Percentiles rank a stretch among this genome's conserved stretches.
Conservation (phyloP, 805 yeast species). For the Pichia ethanolica region DNA sequence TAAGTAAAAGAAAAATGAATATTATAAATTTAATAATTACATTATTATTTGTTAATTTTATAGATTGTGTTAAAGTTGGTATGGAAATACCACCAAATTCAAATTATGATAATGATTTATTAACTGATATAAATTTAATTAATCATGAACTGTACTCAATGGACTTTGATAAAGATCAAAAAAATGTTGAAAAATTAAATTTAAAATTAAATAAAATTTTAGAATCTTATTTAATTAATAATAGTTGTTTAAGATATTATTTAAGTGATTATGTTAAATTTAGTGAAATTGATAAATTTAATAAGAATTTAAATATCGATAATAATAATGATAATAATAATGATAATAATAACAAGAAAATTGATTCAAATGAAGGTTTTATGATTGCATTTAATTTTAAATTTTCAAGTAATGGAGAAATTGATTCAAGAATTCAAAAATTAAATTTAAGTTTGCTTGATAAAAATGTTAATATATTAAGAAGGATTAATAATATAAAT, state of each 20-base stretch:
- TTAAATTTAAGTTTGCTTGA: constrained; percentile 25
- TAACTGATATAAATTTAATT: constrained; percentile 2
- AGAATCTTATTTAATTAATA: constrained; percentile 6
- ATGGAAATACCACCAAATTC: constrained; percentile 3
- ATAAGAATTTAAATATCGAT: background rate
- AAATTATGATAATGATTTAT: background rate
- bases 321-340: too few relatives aligned
- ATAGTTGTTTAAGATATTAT: constrained; percentile 14
- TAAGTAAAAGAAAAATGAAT: background rate
- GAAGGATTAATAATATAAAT: constrained; percentile 20
- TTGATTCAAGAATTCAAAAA: constrained; percentile 17
- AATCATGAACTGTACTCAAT: constrained; percentile 6
- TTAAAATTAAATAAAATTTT: background rate
- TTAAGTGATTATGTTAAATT: constrained; percentile 9
- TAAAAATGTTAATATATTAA: constrained; percentile 19
- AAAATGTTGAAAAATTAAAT: background rate
- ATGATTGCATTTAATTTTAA: constrained; percentile 18
- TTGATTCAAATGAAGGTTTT: constrained; percentile 5
- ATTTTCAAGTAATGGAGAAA: constrained; percentile 10
- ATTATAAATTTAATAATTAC: background rate
- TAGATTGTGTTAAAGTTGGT: background rate
- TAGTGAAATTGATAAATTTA: background rate
- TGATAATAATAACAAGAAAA: background rate
- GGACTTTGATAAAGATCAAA: background rate
- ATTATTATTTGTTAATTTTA: too few relatives aligned